phyloP scores from a whole-genome alignment of 2,329 filamentous ascomycete genomes.

The Alternaria alternata region DNA sequence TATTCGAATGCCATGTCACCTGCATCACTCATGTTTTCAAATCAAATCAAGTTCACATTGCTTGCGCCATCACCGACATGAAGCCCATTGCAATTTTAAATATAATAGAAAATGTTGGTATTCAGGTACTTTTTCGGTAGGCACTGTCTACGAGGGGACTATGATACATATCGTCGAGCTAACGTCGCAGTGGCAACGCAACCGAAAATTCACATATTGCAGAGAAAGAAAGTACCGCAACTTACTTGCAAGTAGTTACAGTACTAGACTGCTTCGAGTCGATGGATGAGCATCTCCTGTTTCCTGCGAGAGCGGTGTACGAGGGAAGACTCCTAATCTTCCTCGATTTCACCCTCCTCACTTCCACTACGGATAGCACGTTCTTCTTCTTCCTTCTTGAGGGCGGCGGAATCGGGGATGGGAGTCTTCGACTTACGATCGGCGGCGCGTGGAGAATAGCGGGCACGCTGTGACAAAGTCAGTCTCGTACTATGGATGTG shows the following conservation, averaged over 20 bases:
- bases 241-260: conserved; percentile 15
- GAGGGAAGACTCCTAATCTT: conserved; percentile 57
- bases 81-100: neutral
- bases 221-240: conserved; percentile 3
- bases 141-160: conserved; percentile 1
- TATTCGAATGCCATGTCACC: too few species aligned
- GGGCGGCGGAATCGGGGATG: conserved; percentile 33
- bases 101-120: neutral
- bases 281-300: neutral
- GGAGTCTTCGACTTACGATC: conserved; percentile 68
- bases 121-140: neutral
- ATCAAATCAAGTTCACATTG: neutral
- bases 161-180: neutral
- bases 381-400: conserved; percentile 63
- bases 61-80: neutral
- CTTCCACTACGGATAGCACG: conserved; percentile 80
- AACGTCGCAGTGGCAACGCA: neutral
- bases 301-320: conserved; percentile 8
- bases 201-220: neutral
- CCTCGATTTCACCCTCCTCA: conserved; percentile 98
- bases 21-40: neutral
- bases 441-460: conserved; percentile 63
- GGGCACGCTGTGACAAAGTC: conserved; percentile 48
- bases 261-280: neutral
- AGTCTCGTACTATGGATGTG: conserved; percentile 14